phyloP scores from a whole-genome alignment of 1,139 yeast genomes.

The Citeromyces hawaiiensis region DNA sequence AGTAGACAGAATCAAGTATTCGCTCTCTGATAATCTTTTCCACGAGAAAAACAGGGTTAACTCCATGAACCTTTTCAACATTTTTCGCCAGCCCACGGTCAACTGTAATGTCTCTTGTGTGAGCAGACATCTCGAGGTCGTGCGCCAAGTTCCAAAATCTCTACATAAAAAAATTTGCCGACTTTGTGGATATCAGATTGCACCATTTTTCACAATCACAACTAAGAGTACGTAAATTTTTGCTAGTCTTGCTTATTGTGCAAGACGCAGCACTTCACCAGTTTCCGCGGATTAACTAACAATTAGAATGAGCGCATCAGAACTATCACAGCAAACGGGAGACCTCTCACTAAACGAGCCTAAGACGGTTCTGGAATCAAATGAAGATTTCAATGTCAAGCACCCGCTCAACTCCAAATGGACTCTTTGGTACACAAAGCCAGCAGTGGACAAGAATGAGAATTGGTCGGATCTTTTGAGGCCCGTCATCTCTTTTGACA shows the following conservation, averaged over 20 bases:
- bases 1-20: conserved; percentile 54
- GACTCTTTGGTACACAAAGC: conserved; percentile 98
- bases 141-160: not conserved
- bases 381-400: conserved; percentile 64
- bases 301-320: not conserved
- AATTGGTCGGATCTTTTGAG: conserved; percentile 90
- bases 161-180: not conserved
- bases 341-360: not conserved
- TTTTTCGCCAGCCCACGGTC: conserved; percentile 21
- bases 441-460: conserved; percentile 65
- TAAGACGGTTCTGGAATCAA: conserved; percentile 49
- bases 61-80: conserved; percentile 18
- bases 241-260: not conserved
- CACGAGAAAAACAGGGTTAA: conserved; percentile 39
- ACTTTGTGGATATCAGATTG: not conserved
- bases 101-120: conserved; percentile 4
- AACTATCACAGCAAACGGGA: not conserved
- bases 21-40: conserved; percentile 62
- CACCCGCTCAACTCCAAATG: conserved; percentile 90
- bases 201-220: not conserved
- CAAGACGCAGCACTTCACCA: not conserved
- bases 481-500: conserved; percentile 82
- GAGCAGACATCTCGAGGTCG: not conserved
- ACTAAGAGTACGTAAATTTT: not conserved
- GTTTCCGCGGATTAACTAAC: not conserved